Evolutionary conservation across 345 rosid genomes (phyloP), one percentile per base, ranked within the genome.

Genomic region (Syzygium jambos): DNA sequence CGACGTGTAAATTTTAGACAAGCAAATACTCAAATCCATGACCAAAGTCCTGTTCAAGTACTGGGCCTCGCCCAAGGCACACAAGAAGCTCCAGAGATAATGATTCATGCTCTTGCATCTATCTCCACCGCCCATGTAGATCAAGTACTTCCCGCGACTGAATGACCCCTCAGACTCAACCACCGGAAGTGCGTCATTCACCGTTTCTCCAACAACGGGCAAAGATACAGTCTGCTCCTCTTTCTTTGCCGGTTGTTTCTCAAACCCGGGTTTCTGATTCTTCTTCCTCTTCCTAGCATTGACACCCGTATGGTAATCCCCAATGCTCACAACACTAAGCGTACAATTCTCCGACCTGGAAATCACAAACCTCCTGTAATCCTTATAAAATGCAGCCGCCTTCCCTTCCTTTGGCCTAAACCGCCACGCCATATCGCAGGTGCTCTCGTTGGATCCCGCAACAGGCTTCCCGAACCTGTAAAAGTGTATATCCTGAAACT

Each of bases 101-200:
- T 98, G 99, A 89, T 96, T 98, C 98, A 98, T 96, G 90, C 94
- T 95, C 94, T 98, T 95, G 90, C 98, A 98, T 92, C 96, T 92
- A 85, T 96, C 99, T 41, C 98, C 98, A 34, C 98, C 97, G 30
- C 96, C 98, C 29, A 51, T 88, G 85, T 98, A 96, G 87, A 96
- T 89, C 93, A 95, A 90, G 91, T 96, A 96, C 92, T 91, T 96
- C 1, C 96, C 95, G 22, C 10, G 89, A 21, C 91, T 92, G 91
- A 98, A 96, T 3, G 94, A 93, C 5, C 91, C 92, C 86, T 98
- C 98, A 3, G 98, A 96, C 86, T 95, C 96, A 30, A 95, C 93
- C 77, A 91, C 88, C 1, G 95, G 95, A 89, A 98, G 98, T 8
- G 95, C 84, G 89, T 95, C 99, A 85, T 95, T 98, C 87, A 95